Percentiles rank a stretch among this genome's conserved stretches.
These are phyloP conservation scores for Pezicula radicicola DNA, from an alignment of 2,329 filamentous ascomycete genomes.

Conservation along the genomic window DNA sequence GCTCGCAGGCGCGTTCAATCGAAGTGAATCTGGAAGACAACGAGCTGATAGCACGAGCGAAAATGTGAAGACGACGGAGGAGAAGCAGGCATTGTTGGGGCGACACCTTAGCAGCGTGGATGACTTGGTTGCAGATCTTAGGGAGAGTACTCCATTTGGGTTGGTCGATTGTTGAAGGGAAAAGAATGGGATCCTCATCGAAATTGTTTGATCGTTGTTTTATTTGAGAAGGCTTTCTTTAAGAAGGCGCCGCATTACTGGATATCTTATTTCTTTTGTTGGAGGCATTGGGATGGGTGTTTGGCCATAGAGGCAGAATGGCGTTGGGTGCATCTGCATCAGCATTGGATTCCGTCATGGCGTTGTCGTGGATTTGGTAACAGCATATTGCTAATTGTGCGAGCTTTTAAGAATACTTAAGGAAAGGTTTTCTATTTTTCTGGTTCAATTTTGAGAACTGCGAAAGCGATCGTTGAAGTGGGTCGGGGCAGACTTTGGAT, in stretches of 20 bases:
- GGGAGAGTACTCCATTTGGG: conserved; percentile 73
- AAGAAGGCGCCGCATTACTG: neutral
- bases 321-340: conserved; percentile 15
- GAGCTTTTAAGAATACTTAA: conserved; percentile 6
- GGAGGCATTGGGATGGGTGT: conserved; percentile 4
- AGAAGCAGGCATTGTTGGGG: conserved; percentile 65
- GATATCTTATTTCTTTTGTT: conserved; percentile 1
- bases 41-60: conserved; percentile 31
- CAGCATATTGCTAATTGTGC: neutral
- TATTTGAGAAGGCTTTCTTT: neutral
- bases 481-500: too few species aligned
- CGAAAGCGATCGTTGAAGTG: too few species aligned
- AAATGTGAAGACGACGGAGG: conserved; percentile 54
- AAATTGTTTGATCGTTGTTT: too few species aligned
- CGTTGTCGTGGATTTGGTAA: conserved; percentile 13
- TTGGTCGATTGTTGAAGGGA: conserved; percentile 44
- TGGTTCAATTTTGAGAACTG: too few species aligned
- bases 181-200: too few species aligned
- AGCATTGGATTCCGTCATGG: conserved; percentile 8
- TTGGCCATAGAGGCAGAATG: neutral
- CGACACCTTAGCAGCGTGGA: conserved; percentile 63
- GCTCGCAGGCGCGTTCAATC: conserved; percentile 54
- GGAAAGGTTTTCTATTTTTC: conserved; percentile 16
- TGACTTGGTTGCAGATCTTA: conserved; percentile 65
- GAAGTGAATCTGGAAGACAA: conserved; percentile 30